Conservation (phyloP, 805 yeast genomes). For the Kodamaea nitidulidarum region DNA sequence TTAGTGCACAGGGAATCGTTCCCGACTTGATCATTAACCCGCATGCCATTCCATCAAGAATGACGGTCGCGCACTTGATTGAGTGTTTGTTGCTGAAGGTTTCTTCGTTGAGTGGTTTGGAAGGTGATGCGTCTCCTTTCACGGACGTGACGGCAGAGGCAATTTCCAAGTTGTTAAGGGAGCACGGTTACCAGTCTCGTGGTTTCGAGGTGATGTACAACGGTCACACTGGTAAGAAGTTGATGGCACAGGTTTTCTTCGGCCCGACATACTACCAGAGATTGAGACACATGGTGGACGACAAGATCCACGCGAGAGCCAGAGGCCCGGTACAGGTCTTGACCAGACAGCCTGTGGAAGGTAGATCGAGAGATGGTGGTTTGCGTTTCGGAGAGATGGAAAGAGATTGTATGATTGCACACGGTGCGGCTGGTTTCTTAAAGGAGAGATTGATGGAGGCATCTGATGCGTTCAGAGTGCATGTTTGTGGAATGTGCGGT, state of each 20-base stretch:
- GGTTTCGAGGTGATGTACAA: slow-evolving; percentile 98
- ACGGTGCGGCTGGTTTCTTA: slow-evolving; percentile 97
- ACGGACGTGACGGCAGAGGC: slow-evolving; percentile 98
- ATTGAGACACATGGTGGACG: slow-evolving; percentile 98
- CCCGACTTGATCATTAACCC: slow-evolving; percentile 98
- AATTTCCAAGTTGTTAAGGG: slow-evolving; percentile 84
- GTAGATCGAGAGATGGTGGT: slow-evolving; percentile 99
- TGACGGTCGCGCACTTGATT: slow-evolving; percentile 99
- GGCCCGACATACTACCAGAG: slow-evolving; percentile 99
- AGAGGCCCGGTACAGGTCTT: slow-evolving; percentile 98
- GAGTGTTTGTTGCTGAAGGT: slow-evolving; percentile 96
- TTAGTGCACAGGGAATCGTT: slow-evolving; percentile 89
- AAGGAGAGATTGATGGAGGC: slow-evolving; percentile 98
- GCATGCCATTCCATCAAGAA: slow-evolving; percentile 99
- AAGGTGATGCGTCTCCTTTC: slow-evolving; percentile 99
- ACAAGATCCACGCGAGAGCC: slow-evolving; percentile 97
- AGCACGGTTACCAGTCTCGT: slow-evolving; percentile 95
- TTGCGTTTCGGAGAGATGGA: slow-evolving; percentile 99
- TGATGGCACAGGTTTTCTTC: slow-evolving; percentile 97
- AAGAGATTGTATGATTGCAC: slow-evolving; percentile 99
- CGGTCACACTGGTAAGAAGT: slow-evolving; percentile 97
- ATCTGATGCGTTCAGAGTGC: slow-evolving; percentile 97
- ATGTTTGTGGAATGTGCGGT: slow-evolving; percentile 97
- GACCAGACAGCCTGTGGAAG: slow-evolving; percentile 98
- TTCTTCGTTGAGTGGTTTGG: slow-evolving; percentile 89